Conservation (phyloP, 768 basidiomycete genomes). For the Rhodotorula paludigena region DNA sequence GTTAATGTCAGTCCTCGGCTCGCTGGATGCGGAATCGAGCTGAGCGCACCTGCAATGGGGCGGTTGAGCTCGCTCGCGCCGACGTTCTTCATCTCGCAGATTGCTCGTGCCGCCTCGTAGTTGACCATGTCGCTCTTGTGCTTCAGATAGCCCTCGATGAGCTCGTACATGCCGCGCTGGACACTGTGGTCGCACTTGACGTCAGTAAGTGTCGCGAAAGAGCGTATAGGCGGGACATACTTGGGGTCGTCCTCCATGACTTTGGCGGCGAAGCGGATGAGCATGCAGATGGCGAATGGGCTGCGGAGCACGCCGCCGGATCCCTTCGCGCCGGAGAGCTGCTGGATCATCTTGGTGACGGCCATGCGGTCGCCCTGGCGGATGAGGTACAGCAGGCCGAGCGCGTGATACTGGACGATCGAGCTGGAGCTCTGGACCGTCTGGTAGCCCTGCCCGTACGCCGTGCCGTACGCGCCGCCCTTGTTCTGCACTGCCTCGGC, state of each 20-base stretch:
- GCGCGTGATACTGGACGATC: slow-evolving; percentile 93
- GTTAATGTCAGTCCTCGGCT: no score
- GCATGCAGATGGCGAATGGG: slow-evolving; percentile 95
- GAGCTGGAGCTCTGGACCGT: slow-evolving; percentile 81
- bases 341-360: slow-evolving; percentile 98
- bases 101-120: slow-evolving; percentile 92
- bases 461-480: slow-evolving; percentile 57
- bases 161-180: slow-evolving; percentile 85
- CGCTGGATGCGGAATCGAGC: no score
- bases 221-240: slow-evolving; percentile 54
- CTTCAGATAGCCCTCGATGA: slow-evolving; percentile 87
- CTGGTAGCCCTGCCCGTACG: slow-evolving; percentile 60
- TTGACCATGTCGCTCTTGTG: slow-evolving; percentile 99
- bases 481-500: slow-evolving; percentile 94
- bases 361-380: slow-evolving; percentile 98
- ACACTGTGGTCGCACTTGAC: slow-evolving; percentile 55
- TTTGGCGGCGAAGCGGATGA: slow-evolving; percentile 96
- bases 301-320: slow-evolving; percentile 81
- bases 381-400: slow-evolving; percentile 88
- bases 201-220: neutral
- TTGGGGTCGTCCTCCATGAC: slow-evolving; percentile 98
- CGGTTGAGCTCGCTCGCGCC: slow-evolving; percentile 70
- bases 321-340: slow-evolving; percentile 76
- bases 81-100: slow-evolving; percentile 91
- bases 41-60: slow-evolving; percentile 71